Percentiles rank a stretch among this genome's conserved stretches.
These are phyloP conservation scores for Macrophomina phaseolina DNA, from an alignment of 2,329 filamentous ascomycete genomes.

Conservation along the genomic window DNA sequence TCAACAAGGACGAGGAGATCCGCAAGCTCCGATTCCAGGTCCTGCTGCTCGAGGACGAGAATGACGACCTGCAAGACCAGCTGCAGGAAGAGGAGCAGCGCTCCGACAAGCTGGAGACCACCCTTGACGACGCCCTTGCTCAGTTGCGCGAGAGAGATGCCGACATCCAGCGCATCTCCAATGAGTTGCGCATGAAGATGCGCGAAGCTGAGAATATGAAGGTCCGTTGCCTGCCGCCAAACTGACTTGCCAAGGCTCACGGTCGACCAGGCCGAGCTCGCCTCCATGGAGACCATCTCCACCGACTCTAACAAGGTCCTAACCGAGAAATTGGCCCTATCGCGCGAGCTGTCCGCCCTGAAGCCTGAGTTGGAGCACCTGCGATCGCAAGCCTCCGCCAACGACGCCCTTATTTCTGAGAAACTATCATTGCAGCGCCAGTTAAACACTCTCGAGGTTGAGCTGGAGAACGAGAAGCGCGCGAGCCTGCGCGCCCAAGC, in stretches of 20 bases:
- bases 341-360: slow-evolving; percentile 63
- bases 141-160: slow-evolving; percentile 56
- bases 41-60: slow-evolving; percentile 76
- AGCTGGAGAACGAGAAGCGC: slow-evolving; percentile 83
- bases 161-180: slow-evolving; percentile 52
- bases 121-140: slow-evolving; percentile 55
- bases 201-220: slow-evolving; percentile 63
- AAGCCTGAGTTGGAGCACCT: slow-evolving; percentile 69
- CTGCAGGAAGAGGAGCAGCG: slow-evolving; percentile 65
- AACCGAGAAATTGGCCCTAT: slow-evolving; percentile 67
- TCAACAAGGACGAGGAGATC: slow-evolving; percentile 76
- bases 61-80: slow-evolving; percentile 69
- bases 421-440: slow-evolving; percentile 82
- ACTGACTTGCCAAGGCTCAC: slow-evolving; percentile 4
- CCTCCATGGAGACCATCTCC: slow-evolving; percentile 69
- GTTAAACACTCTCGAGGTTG: slow-evolving; percentile 75
- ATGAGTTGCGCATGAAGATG: slow-evolving; percentile 57
- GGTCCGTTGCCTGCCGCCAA: slow-evolving; percentile 50
- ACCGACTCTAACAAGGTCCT: slow-evolving; percentile 74
- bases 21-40: slow-evolving; percentile 72
- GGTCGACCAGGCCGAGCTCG: slow-evolving; percentile 68
- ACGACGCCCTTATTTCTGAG: slow-evolving; percentile 75
- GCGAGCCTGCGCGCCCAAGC: slow-evolving; percentile 64
- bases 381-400: slow-evolving; percentile 61
- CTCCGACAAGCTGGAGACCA: slow-evolving; percentile 60